A percentile compares a stretch with the other conserved stretches of the same genome.
Conservation (phyloP, 352 stramenopile species). For the Phytophthora quininea region DNA sequence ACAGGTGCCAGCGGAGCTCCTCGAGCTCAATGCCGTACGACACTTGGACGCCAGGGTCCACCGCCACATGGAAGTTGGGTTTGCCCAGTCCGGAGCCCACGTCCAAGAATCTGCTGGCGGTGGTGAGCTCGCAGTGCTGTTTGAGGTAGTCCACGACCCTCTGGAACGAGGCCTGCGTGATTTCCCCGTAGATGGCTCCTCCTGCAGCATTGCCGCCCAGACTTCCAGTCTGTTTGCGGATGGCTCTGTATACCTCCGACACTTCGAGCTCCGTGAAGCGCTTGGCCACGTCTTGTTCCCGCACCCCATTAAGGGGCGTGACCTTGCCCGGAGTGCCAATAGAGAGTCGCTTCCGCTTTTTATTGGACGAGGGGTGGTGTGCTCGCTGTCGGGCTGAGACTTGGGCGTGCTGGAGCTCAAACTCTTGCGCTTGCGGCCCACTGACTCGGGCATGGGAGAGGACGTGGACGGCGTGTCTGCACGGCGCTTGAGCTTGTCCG, state of each 20-base stretch:
- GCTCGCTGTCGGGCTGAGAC: constrained; percentile 20
- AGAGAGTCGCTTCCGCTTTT: constrained; percentile 68
- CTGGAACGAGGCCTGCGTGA: constrained; percentile 97
- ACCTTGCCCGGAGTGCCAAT: constrained; percentile 78
- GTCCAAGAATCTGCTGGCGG: constrained; percentile 95
- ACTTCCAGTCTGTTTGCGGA: constrained; percentile 94
- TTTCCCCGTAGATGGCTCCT: constrained; percentile 98
- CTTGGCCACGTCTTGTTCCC: constrained; percentile 71
- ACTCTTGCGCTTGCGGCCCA: constrained; percentile 65
- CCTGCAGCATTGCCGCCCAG: constrained; percentile 95
- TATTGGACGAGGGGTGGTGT: constrained; percentile 32
- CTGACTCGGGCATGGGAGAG: constrained; percentile 3
- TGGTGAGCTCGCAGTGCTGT: constrained; percentile 89
- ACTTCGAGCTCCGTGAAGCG: constrained; percentile 85
- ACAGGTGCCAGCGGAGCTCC: constrained; percentile 94
- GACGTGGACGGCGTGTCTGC: constrained; percentile 6
- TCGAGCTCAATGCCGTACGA: constrained; percentile 97
- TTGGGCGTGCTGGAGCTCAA: constrained; percentile 21
- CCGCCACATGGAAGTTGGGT: constrained; percentile 96
- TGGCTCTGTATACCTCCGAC: constrained; percentile 91
- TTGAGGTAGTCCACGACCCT: constrained; percentile 96
- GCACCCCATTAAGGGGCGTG: constrained; percentile 57
- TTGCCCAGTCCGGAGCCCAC: constrained; percentile 97
- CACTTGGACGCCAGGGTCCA: constrained; percentile 95
- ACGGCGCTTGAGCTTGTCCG: constrained; percentile 9